These are phyloP conservation scores for Pulveroboletus sp. DNA, from an alignment of 768 basidiomycete species.

Conservation along the genomic window DNA sequence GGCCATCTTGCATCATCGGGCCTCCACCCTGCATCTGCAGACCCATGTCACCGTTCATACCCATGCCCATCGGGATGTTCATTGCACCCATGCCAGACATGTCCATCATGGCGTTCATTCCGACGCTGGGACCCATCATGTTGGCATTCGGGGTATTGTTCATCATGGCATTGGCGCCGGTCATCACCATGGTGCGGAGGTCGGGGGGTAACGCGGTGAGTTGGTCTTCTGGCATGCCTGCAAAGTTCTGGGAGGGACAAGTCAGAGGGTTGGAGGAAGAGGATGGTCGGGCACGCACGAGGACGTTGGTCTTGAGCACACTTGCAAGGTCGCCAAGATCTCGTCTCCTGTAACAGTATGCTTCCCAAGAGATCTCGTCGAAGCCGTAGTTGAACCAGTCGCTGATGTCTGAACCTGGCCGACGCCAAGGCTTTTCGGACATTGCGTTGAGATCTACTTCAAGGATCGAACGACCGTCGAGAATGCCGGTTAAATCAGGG, in stretches of 20 bases:
- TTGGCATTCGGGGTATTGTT: conserved; percentile 48
- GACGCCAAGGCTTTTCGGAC: conserved; percentile 85
- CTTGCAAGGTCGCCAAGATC: conserved; percentile 77
- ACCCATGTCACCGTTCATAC: conserved; percentile 64
- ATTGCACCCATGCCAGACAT: conserved; percentile 62
- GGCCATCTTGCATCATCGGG: conserved; percentile 54
- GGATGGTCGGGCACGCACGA: conserved; percentile 46
- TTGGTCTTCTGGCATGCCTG: conserved; percentile 80
- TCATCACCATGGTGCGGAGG: conserved; percentile 83
- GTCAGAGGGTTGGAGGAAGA: conserved; percentile 3
- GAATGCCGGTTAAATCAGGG: conserved; percentile 56
- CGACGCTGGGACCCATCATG: conserved; percentile 50
- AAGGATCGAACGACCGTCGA: conserved; percentile 75
- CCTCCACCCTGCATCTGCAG: conserved; percentile 47
- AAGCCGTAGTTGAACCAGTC: conserved; percentile 99
- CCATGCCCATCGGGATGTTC: conserved; percentile 53
- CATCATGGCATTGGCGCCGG: conserved; percentile 77
- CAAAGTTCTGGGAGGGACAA: conserved; percentile 56
- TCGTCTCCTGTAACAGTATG: conserved; percentile 80
- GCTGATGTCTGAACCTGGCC: conserved; percentile 86
- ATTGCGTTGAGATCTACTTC: conserved; percentile 77
- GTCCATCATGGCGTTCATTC: conserved; percentile 75
- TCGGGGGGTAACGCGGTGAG: conserved; percentile 74
- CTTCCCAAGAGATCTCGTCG: conserved; percentile 94
- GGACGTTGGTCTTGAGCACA: conserved; percentile 77